These are phyloP conservation scores for Neoboletus subvelutipes DNA, from an alignment of 768 basidiomycete genomes.

Conservation along the genomic window DNA sequence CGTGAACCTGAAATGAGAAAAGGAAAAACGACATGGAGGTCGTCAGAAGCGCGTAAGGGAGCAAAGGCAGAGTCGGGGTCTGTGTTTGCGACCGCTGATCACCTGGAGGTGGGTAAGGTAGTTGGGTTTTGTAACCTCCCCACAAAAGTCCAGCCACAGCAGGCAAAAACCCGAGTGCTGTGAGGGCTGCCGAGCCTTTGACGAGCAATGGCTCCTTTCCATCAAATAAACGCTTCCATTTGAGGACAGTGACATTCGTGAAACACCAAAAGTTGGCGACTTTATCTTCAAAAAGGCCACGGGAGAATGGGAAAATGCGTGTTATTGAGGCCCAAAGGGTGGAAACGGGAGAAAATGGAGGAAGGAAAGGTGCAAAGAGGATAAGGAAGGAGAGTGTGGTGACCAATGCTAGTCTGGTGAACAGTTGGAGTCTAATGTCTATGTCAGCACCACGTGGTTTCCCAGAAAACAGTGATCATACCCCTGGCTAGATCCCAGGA, in stretches of 20 bases:
- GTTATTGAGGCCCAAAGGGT: conserved; percentile 62
- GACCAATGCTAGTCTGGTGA: conserved; percentile 62
- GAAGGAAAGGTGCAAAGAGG: conserved; percentile 80
- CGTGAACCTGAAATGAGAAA: conserved; percentile 96
- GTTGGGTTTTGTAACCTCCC: conserved; percentile 36
- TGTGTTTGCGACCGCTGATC: conserved; percentile 21
- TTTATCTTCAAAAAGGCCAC: conserved; percentile 93
- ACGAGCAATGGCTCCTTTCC: conserved; percentile 53
- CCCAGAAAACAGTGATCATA: conserved; percentile 34
- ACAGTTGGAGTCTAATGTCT: conserved; percentile 43
- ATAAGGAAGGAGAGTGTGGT: conserved; percentile 63
- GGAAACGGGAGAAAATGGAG: conserved; percentile 54
- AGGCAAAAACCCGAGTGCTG: conserved; percentile 70
- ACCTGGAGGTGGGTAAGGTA: not conserved
- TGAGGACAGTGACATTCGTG: conserved; percentile 74
- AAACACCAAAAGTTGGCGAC: conserved; percentile 99
- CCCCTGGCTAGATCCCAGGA: conserved; percentile 72
- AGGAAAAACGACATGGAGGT: conserved; percentile 92
- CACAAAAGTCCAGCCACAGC: conserved; percentile 47
- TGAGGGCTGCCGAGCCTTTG: conserved; percentile 64
- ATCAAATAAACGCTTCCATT: conserved; percentile 58
- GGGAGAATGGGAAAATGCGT: conserved; percentile 88
- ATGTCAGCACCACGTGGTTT: conserved; percentile 2
- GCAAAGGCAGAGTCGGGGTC: conserved; percentile 60
- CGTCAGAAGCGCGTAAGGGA: conserved; percentile 78